A percentile compares a stretch with the other conserved stretches of the same genome.
These are phyloP conservation scores for Neopestalotiopsis sp. DNA, from an alignment of 2,329 filamentous ascomycete genomes.

Conservation along the genomic window DNA sequence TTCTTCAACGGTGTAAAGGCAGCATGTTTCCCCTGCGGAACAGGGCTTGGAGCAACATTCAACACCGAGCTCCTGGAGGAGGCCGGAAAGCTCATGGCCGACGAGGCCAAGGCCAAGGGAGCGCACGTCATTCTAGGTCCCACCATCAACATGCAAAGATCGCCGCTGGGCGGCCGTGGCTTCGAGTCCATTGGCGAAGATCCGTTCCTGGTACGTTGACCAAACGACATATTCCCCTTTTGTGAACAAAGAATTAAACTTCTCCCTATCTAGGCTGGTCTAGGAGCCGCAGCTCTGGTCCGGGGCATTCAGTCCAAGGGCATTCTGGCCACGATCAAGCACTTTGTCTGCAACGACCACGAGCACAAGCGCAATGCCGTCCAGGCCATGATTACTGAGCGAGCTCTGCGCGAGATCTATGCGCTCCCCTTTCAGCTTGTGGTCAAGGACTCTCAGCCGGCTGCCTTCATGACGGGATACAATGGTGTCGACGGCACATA, in stretches of 20 bases:
- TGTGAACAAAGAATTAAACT: not conserved
- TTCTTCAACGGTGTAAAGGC: constrained; percentile 70
- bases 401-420: constrained; percentile 65
- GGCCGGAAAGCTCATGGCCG: constrained; percentile 57
- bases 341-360: constrained; percentile 68
- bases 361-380: constrained; percentile 64
- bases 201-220: constrained; percentile 48
- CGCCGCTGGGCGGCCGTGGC: constrained; percentile 63
- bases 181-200: constrained; percentile 67
- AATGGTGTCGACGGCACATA: constrained; percentile 64
- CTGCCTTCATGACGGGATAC: constrained; percentile 64
- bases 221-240: not conserved
- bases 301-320: constrained; percentile 62
- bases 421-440: constrained; percentile 63
- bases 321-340: constrained; percentile 63
- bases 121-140: constrained; percentile 65
- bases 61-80: constrained; percentile 58
- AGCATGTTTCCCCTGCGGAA: constrained; percentile 67
- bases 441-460: constrained; percentile 56
- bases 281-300: constrained; percentile 58
- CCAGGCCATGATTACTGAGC: constrained; percentile 58
- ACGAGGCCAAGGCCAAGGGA: constrained; percentile 61
- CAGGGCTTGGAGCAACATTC: constrained; percentile 63
- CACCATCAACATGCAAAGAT: constrained; percentile 68
- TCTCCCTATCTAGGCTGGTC: constrained; percentile 43